Evolutionary conservation across 371 early-diverging fungal species (phyloP).

Genomic region (Apophysomyces elegans): DNA sequence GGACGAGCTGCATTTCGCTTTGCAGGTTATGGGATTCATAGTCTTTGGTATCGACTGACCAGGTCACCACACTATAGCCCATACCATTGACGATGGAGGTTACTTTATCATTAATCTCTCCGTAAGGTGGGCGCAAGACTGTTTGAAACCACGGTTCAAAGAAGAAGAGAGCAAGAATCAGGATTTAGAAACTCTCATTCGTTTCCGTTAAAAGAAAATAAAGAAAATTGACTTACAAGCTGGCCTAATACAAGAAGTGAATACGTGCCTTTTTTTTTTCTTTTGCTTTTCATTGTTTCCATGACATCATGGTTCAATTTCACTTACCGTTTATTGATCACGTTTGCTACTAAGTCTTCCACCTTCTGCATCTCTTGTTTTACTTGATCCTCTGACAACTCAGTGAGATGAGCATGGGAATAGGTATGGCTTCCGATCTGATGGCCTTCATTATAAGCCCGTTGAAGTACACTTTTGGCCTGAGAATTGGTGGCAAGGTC

Average conservation of each 20-base stretch:
- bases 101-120: conserved; percentile 28
- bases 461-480: conserved; percentile 34
- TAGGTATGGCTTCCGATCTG: conserved; percentile 57
- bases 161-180: conserved; percentile 23
- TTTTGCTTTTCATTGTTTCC: not conserved
- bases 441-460: conserved; percentile 47
- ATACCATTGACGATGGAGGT: conserved; percentile 30
- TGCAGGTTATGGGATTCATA: conserved; percentile 21
- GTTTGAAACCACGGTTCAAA: not conserved
- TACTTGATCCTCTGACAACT: not conserved
- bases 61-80: conserved; percentile 40
- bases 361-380: not conserved
- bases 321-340: not conserved
- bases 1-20: conserved; percentile 15
- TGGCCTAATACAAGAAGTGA: not conserved
- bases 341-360: not conserved
- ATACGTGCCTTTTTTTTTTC: too few relatives aligned
- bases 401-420: conserved; percentile 23
- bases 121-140: conserved; percentile 56
- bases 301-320: not conserved
- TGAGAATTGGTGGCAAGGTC: conserved; percentile 23
- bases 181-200: too few relatives aligned
- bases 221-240: not conserved
- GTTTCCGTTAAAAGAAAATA: conserved; percentile 14
- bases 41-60: conserved; percentile 51